Evolutionary conservation across 257 asterid species (phyloP).

Genomic region (Voacanga thouarsii): DNA sequence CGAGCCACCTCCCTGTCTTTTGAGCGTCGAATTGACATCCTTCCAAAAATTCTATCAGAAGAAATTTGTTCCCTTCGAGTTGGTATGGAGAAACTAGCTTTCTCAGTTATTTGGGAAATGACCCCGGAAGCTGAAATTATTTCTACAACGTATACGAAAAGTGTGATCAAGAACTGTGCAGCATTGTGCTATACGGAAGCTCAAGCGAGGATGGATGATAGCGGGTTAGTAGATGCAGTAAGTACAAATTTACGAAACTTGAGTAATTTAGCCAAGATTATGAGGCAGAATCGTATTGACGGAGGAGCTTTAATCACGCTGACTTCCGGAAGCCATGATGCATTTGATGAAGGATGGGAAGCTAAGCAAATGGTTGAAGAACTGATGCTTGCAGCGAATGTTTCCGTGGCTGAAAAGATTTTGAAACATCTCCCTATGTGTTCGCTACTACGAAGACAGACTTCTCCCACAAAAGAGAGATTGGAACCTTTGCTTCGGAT

Average conservation of each 20-base stretch:
- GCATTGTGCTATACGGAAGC: constrained; percentile 98
- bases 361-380: constrained; percentile 99
- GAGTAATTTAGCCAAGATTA: constrained; percentile 87
- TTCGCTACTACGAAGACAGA: constrained; percentile 86
- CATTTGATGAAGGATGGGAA: constrained; percentile 97
- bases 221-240: constrained; percentile 87
- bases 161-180: constrained; percentile 85
- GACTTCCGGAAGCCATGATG: constrained; percentile 99
- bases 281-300: constrained; percentile 96
- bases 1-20: constrained; percentile 97
- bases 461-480: constrained; percentile 95
- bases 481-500: constrained; percentile 90
- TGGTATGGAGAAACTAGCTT: constrained; percentile 92
- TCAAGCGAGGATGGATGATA: constrained; percentile 99
- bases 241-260: constrained; percentile 89
- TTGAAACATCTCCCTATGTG: constrained; percentile 74
- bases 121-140: constrained; percentile 90
- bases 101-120: constrained; percentile 99
- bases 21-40: constrained; percentile 98
- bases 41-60: constrained; percentile 97
- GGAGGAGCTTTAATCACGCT: constrained; percentile 91
- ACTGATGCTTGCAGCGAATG: constrained; percentile 98
- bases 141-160: constrained; percentile 79
- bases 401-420: constrained; percentile 89
- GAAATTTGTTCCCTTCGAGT: constrained; percentile 96